phyloP scores from a whole-genome alignment of 768 basidiomycete species.

The Trametes villosa region DNA sequence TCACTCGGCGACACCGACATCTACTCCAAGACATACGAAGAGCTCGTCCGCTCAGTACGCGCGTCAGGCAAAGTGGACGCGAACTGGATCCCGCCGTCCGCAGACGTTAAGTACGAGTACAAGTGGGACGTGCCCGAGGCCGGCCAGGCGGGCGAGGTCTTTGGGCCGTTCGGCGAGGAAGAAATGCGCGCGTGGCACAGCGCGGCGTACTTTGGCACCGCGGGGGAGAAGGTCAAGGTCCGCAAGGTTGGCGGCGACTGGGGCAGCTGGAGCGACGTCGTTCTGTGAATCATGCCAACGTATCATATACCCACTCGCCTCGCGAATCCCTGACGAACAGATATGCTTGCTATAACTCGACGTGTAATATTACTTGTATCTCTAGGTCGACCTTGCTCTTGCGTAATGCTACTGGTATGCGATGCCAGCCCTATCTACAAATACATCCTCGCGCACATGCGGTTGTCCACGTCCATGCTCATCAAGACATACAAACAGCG shows the following conservation, averaged over 20 bases:
- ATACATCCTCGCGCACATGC: constrained; percentile 8
- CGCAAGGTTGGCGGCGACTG: constrained; percentile 71
- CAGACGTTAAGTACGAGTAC: constrained; percentile 80
- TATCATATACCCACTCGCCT: background rate
- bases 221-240: constrained; percentile 80
- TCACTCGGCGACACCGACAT: constrained; percentile 84
- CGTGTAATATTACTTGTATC: constrained; percentile 31
- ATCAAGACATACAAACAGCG: background rate
- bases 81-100: constrained; percentile 77
- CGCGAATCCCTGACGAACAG: too few relatives aligned
- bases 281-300: constrained; percentile 43
- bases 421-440: constrained; percentile 1
- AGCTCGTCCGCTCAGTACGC: constrained; percentile 77
- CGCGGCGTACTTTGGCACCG: constrained; percentile 78
- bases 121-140: constrained; percentile 69
- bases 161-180: constrained; percentile 81
- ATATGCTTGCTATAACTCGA: constrained; percentile 12
- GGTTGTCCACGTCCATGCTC: background rate
- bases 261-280: constrained; percentile 70
- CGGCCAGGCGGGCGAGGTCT: constrained; percentile 52
- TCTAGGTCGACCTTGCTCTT: constrained; percentile 25
- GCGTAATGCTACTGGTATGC: background rate
- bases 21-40: constrained; percentile 85
- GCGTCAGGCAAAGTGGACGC: constrained; percentile 69
- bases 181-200: constrained; percentile 82